Base-by-base conservation (phyloP, 192 early-diverging fungal species). In the Backusella tarrabulga region DNA sequence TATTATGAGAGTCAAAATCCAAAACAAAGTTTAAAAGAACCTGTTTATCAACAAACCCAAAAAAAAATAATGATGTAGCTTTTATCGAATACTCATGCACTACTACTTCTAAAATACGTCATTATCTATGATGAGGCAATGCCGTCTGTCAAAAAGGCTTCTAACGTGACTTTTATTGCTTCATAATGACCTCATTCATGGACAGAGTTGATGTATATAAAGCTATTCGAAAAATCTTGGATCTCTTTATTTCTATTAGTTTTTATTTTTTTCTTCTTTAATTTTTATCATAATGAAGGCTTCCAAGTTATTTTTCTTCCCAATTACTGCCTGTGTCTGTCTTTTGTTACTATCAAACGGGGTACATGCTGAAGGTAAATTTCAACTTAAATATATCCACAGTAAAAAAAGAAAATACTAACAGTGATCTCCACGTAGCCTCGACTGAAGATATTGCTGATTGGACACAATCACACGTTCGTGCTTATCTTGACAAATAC, bases 401-500 rank as follows among this genome's bases (percentile, higher is more conserved):
- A 12, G 8, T 6, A 21, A 26, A 23, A 23, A 23, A 60, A 63
- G 11, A 29, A 56, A 56, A 56, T 9, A 42, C 7, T 23, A 40
- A 35, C 4, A 7, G 11, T 40, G 3, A 11, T 40, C 4, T 36
- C 1, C 23, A 11, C 5, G 29, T 21, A 40, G 70, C 23, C 23
- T 41, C n/a, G 46, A 41, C 42, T 2, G 19, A 81, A 29, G 75
- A 83, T 36, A 44, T 79, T 21, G 50, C 56, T 9, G 46, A 52
- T 29, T 83, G 82, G 82, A 80, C 78, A 3, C 63, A 73, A 32
- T 71, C 67, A 6, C 75, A 83, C 44, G 63, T 80, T 19, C 38
- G 44, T 1, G 29, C 70, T 15, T 83, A 68, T 44, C 60, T 83
- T 14, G 73, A 79, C 56, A 76, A 83, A 19, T 75, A 83, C 42